Conservation (phyloP, 371 early-diverging fungal genomes). For the Mucor plumbeus region DNA sequence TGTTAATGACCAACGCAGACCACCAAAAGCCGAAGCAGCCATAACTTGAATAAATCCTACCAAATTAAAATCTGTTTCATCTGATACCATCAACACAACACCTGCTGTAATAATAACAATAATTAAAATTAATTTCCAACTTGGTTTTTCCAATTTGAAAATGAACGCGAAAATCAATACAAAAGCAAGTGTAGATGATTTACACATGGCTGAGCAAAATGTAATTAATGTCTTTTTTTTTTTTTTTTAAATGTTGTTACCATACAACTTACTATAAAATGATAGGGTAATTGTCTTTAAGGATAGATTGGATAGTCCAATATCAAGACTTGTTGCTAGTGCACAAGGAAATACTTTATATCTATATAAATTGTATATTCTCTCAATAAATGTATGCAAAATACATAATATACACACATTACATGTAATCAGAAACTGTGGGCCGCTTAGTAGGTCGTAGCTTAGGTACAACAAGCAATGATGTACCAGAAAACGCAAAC, state of each 20-base stretch:
- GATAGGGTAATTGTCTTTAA: slow-evolving; percentile 85
- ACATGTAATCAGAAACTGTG: slow-evolving; percentile 63
- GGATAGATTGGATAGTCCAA: slow-evolving; percentile 87
- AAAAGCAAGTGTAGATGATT: slow-evolving; percentile 87
- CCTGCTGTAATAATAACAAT: slow-evolving; percentile 82
- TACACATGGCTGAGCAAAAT: slow-evolving; percentile 79
- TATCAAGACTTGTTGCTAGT: slow-evolving; percentile 86
- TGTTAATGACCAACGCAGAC: slow-evolving; percentile 87
- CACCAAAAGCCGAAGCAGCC: slow-evolving; percentile 82
- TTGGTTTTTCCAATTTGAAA: slow-evolving; percentile 81
- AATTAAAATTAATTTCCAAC: slow-evolving; percentile 68
- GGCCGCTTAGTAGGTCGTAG: slow-evolving; percentile 62
- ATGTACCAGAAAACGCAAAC: slow-evolving; percentile 61
- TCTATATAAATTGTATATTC: slow-evolving; percentile 25
- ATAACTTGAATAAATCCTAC: slow-evolving; percentile 72
- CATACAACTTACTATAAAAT: slow-evolving; percentile 74
- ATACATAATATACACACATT: slow-evolving; percentile 14
- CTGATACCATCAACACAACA: slow-evolving; percentile 85
- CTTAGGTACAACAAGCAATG: slow-evolving; percentile 58
- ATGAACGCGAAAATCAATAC: slow-evolving; percentile 88
- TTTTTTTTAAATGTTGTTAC: neutral
- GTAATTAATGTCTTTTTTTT: neutral
- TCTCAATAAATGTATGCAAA: neutral
- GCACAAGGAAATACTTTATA: slow-evolving; percentile 83
- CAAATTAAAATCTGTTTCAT: slow-evolving; percentile 76